Base-by-base conservation (phyloP, 2,329 filamentous ascomycete species). In the Emmonsia crescens region DNA sequence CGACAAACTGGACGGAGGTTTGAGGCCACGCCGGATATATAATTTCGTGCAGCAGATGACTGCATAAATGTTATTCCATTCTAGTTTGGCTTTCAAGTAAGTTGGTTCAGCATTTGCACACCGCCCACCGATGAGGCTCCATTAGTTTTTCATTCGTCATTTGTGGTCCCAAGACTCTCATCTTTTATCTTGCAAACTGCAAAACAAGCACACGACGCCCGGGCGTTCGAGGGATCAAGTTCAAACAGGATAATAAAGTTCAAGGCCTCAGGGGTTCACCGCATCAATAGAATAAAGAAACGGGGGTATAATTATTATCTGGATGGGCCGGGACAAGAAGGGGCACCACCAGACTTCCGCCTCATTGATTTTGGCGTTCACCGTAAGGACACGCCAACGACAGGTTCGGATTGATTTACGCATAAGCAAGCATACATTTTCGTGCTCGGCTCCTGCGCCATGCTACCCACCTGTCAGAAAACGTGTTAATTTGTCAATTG, bases 1-100 rank as follows among this genome's bases (percentile, higher is more conserved):
- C 57, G 57, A 59, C 57, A 59, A 59, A 36, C 29, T 51, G 57
- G 57, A 42, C 44, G 57, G 56, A 46, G 19, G 40, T 33, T 57
- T 57, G 12, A 59, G 19, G 21, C 57, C 44, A 40, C n/a, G 46
- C n/a, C 29, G 44, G 48, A 38, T 36, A 52, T 24, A 29, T 38
- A 27, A 52, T 51, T 49, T 40, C 57, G 12, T 59, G 57, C 44
- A 59, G 44, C 44, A 36, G 21, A 38, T 56, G 31, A 16, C n/a
- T 40, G 33, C 31, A 27, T 40, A 38, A 38, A 14, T 56, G 4
- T 51, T 14, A 16, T 36, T 40, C 52, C 21, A 40, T 56, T 56
- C 21, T 21, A 36, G 52, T 54, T 36, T 21, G 52, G 3, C 10
- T 21, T 33, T 38, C 33, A 33, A 33, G 33, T 24, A n/a, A 36